These are phyloP conservation scores for Zymoseptoria crescenta DNA, from an alignment of 2,329 filamentous ascomycete species.

Conservation along the genomic window DNA sequence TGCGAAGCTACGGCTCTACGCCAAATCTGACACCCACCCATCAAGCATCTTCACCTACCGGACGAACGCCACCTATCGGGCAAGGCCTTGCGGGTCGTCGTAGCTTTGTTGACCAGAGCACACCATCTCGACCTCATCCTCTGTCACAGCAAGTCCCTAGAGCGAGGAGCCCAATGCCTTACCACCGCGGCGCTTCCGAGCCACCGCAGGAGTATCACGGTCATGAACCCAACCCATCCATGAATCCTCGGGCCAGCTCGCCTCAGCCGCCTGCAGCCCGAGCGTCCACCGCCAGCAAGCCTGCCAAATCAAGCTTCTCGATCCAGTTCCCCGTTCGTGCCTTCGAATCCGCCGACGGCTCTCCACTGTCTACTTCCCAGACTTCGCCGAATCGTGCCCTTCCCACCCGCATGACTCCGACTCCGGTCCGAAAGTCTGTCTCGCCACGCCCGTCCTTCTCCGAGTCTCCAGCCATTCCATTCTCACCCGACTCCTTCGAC, in stretches of 20 bases:
- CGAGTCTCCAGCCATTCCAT: constrained; percentile 53
- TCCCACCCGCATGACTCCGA: constrained; percentile 17
- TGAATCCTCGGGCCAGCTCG: constrained; percentile 27
- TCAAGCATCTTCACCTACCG: constrained; percentile 20
- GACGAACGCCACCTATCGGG: constrained; percentile 15
- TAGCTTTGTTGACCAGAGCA: constrained; percentile 28
- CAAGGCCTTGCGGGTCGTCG: constrained; percentile 20
- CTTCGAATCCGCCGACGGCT: constrained; percentile 29
- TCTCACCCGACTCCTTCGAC: constrained; percentile 69
- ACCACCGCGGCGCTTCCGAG: neutral
- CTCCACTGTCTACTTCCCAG: constrained; percentile 33
- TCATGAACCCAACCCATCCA: constrained; percentile 17
- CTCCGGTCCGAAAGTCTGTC: constrained; percentile 60
- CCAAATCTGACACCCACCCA: constrained; percentile 16
- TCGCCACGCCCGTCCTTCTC: constrained; percentile 56
- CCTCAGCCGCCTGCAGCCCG: constrained; percentile 19
- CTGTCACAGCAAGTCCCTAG: constrained; percentile 29
- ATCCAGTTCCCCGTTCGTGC: constrained; percentile 27
- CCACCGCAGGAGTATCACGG: constrained; percentile 5
- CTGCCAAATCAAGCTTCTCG: constrained; percentile 21
- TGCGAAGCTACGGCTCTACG: constrained; percentile 25
- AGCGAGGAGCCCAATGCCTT: constrained; percentile 21
- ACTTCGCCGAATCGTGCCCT: constrained; percentile 21
- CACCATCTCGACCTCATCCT: constrained; percentile 29
- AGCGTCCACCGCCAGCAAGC: constrained; percentile 10